Percentiles rank a stretch among this genome's conserved stretches.
Conservation (phyloP, 1,284 basidiomycete genomes). For the Apiotrichum laibachii region DNA sequence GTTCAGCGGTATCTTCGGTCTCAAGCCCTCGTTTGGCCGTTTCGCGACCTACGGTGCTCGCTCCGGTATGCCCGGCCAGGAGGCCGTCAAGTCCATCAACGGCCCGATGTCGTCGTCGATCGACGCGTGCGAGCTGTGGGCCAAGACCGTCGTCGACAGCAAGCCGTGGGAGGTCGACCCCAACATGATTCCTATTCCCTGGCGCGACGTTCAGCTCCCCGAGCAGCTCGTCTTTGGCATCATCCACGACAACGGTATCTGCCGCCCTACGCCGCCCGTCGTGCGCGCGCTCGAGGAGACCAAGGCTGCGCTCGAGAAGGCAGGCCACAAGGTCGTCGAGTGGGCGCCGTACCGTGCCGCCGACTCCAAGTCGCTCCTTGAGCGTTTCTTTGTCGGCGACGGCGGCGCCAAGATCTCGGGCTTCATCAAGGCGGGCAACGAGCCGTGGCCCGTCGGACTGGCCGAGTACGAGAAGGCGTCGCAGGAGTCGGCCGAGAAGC, state of each 20-base stretch:
- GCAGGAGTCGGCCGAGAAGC: constrained; percentile 11
- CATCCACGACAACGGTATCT: constrained; percentile 58
- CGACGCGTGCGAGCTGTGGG: constrained; percentile 62
- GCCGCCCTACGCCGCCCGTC: constrained; percentile 68
- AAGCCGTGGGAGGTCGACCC: constrained; percentile 71
- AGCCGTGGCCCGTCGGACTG: constrained; percentile 37
- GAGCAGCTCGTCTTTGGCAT: constrained; percentile 60
- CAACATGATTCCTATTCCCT: constrained; percentile 61
- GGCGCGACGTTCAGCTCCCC: constrained; percentile 64
- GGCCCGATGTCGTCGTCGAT: constrained; percentile 66
- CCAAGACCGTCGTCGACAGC: constrained; percentile 53
- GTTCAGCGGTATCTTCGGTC: constrained; percentile 65
- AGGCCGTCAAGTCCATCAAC: constrained; percentile 66
- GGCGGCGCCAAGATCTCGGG: constrained; percentile 40
- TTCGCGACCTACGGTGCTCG: constrained; percentile 66
- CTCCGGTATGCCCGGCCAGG: constrained; percentile 67
- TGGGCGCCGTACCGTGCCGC: constrained; percentile 37
- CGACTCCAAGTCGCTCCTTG: constrained; percentile 24
- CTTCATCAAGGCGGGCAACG: constrained; percentile 25
- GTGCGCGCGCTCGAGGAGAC: constrained; percentile 61
- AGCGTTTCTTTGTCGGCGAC: constrained; percentile 39
- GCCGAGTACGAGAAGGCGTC: constrained; percentile 23
- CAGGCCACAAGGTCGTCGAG: constrained; percentile 61
- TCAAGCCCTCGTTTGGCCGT: constrained; percentile 68
- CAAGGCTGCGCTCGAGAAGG: constrained; percentile 59